A percentile compares a stretch with the other conserved stretches of the same genome.
These are phyloP conservation scores for Arxiozyma telluris DNA, from an alignment of 1,139 yeast species.

Conservation along the genomic window DNA sequence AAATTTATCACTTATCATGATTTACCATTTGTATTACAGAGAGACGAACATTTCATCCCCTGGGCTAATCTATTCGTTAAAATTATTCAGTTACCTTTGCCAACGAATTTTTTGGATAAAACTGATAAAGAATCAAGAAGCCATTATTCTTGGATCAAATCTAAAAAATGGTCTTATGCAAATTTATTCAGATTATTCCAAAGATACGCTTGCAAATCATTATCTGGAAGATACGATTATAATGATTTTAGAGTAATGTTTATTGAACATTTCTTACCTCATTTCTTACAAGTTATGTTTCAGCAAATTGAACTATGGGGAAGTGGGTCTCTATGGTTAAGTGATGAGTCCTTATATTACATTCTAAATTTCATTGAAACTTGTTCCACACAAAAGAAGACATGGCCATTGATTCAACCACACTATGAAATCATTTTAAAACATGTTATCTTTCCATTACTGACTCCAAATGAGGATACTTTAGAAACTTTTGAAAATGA, in stretches of 20 bases:
- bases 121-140: conserved; percentile 42
- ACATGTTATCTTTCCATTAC: conserved; percentile 69
- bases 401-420: conserved; percentile 68
- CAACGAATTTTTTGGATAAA: conserved; percentile 38
- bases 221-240: conserved; percentile 45
- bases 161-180: conserved; percentile 87
- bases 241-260: conserved; percentile 43
- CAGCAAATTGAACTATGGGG: conserved; percentile 70
- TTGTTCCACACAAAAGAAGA: conserved; percentile 53
- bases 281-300: conserved; percentile 55
- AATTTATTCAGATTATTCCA: conserved; percentile 67
- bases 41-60: conserved; percentile 45
- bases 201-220: conserved; percentile 53
- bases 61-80: conserved; percentile 79
- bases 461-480: conserved; percentile 61
- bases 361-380: conserved; percentile 65
- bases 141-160: conserved; percentile 54
- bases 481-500: conserved; percentile 77
- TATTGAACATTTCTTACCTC: conserved; percentile 57
- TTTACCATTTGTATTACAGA: conserved; percentile 61
- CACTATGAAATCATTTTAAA: conserved; percentile 57
- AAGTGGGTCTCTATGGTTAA: conserved; percentile 54
- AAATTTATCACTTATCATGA: conserved; percentile 78
- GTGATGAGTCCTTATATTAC: conserved; percentile 56
- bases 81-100: conserved; percentile 54